phyloP scores from a whole-genome alignment of 306 rosid species.

The Malus domestica region ASM211411v1 NC_041790.1:10884001-10884500 shows the following conservation, averaged over 20 bases:
- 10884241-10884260: not conserved
- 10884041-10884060: too few species aligned
- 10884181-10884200: not conserved
- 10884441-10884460: conserved; percentile 53
- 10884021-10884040: too few species aligned
- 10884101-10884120: not conserved
- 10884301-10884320: conserved; percentile 23
- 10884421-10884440: conserved; percentile 57
- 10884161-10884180: too few species aligned
- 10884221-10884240: not conserved
- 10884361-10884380: conserved; percentile 19
- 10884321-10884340: conserved; percentile 48
- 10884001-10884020: too few species aligned
- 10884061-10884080: too few species aligned
- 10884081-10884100: not conserved
- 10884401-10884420: conserved; percentile 54
- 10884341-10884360: conserved; percentile 22
- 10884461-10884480: conserved; percentile 39
- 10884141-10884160: not conserved
- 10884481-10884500: conserved; percentile 26
- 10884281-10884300: not conserved
- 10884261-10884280: not conserved
- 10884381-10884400: conserved; percentile 40
- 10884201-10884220: not conserved
- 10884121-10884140: not conserved